Evolutionary conservation across 2,329 filamentous ascomycete species (phyloP), one percentile per base, ranked within the genome.

Genomic region (Paramyrothecium sp.): DNA sequence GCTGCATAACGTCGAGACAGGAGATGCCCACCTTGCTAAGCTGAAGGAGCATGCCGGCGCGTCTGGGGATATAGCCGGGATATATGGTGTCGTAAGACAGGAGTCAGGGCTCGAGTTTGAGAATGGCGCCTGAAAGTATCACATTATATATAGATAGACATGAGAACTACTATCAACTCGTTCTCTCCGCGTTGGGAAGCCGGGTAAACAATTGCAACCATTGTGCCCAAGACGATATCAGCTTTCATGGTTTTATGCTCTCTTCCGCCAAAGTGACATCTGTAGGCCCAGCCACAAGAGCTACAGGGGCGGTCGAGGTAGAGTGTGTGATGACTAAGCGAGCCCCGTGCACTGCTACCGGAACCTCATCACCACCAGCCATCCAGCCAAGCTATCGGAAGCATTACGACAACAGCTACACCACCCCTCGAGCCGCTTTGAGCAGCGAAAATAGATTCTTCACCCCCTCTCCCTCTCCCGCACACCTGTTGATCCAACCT

Each of bases 1-100:
- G 58, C 72, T 96, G 73, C 81, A 78, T 58, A 87, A 85, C 61
- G 75, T 89, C 1, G 86, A 90, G 71, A 79, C 88, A 3, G 88
- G 81, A 1, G 88, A 93, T 72, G 78, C 75, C 26, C 89, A 95
- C 71, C 73, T 97, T 65, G 80, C 81, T 55, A 75, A 78, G 56
- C 87, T 96, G 2, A 88, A 91, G 71, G 84, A 88, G 57, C 81
- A 92, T 53, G 67, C 66, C 51, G 91, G 91, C 0, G 80, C 82
- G 49, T 85, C 81, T 63, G 92, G 91, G 0, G 93, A 97, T 73
- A 85, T 96, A 70, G 88, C 90, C 2, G 88, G 84, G 12, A 89
- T 97, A 41, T 96, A 96, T 75, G 92, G 92, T 0, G 89, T 88
- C 2, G 87, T 90, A 55, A 84, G 92, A 65, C 78, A 88, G 74